Conservation (phyloP, 306 rosid genomes). For the Cucurbita maxima region DNA sequence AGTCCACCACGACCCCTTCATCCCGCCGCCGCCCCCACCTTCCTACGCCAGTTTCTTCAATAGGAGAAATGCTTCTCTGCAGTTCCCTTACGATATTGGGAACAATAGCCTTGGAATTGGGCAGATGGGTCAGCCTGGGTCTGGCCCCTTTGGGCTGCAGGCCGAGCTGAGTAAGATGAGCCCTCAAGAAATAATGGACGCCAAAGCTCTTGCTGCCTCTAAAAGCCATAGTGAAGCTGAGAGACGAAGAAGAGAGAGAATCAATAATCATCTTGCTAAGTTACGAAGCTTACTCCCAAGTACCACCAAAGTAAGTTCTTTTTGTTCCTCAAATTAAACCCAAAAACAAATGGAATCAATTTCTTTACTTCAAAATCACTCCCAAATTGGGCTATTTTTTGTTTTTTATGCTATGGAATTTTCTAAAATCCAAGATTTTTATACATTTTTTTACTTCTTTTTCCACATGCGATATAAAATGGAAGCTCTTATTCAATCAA, state of each 20-base stretch:
- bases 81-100: constrained; percentile 44
- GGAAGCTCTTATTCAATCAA: background rate
- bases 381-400: background rate
- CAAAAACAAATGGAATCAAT: background rate
- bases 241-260: constrained; percentile 83
- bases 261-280: constrained; percentile 87
- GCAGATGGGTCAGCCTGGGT: constrained; percentile 42
- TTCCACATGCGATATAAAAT: no score
- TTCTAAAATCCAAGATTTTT: background rate
- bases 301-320: constrained; percentile 70
- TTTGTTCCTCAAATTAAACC: background rate
- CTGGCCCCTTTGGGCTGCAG: constrained; percentile 62
- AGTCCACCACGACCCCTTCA: constrained; percentile 40
- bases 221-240: constrained; percentile 92
- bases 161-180: constrained; percentile 65
- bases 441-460: no score
- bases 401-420: background rate
- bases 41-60: constrained; percentile 43
- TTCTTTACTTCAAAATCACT: background rate
- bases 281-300: constrained; percentile 75
- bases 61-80: constrained; percentile 49
- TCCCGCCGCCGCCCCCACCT: constrained; percentile 30
- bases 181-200: constrained; percentile 91
- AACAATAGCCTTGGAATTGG: background rate
- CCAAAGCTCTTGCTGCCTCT: constrained; percentile 85